Conservation (phyloP, 306 rosid species). For the Trichosanthes truncata region DNA sequence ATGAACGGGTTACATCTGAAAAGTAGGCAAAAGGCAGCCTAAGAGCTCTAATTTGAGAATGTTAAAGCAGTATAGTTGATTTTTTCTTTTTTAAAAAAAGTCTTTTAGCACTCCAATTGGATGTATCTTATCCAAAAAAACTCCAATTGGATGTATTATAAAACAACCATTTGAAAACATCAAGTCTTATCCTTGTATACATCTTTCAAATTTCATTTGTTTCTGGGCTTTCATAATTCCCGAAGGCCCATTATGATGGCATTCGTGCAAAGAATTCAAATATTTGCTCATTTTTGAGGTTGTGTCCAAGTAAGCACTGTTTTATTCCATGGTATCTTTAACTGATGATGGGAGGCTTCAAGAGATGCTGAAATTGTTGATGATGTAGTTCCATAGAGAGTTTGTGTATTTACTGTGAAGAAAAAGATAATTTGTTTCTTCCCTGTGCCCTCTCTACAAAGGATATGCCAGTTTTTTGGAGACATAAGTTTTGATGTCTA, state of each 20-base stretch:
- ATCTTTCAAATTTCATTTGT: too few relatives aligned
- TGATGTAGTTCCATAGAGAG: background rate
- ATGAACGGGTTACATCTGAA: background rate
- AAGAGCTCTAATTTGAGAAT: background rate
- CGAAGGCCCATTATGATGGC: background rate
- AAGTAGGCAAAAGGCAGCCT: background rate
- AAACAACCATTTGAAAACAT: too few relatives aligned
- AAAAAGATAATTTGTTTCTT: background rate
- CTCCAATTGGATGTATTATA: too few relatives aligned
- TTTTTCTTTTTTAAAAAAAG: too few relatives aligned
- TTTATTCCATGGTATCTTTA: background rate
- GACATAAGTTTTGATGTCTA: background rate
- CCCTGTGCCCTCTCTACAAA: background rate
- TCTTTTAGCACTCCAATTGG: too few relatives aligned
- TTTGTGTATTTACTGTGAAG: background rate
- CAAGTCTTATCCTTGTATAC: too few relatives aligned
- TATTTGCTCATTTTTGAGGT: background rate
- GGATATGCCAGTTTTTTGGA: background rate
- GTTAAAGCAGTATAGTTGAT: background rate
- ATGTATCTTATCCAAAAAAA: too few relatives aligned
- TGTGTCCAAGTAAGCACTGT: background rate
- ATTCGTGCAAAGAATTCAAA: background rate
- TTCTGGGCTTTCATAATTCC: too few relatives aligned
- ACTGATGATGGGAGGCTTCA: background rate
- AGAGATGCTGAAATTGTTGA: background rate